These are phyloP conservation scores for Zymoseptoria pseudotritici DNA, from an alignment of 2,329 filamentous ascomycete genomes.

Conservation along the genomic window DNA sequence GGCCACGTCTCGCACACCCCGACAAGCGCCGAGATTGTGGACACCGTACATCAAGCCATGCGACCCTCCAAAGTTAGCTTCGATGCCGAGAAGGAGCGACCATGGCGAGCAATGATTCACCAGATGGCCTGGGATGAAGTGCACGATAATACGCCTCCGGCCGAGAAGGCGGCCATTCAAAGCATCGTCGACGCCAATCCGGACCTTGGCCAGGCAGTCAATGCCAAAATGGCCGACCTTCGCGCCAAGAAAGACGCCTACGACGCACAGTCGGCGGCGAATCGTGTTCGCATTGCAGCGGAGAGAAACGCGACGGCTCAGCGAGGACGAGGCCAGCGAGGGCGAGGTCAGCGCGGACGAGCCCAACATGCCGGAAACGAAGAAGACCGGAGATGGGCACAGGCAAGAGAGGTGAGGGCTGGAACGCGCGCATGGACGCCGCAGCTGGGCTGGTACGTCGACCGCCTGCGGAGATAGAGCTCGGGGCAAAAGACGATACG, in stretches of 20 bases:
- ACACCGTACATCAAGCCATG: background rate
- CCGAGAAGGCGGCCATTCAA: background rate
- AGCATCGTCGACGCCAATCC: background rate
- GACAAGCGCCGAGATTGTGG: too few relatives aligned
- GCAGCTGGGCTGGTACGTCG: background rate
- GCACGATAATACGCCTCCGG: too few relatives aligned
- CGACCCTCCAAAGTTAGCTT: background rate
- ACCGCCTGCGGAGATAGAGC: background rate
- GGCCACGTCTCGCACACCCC: too few relatives aligned
- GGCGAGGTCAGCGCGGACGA: background rate
- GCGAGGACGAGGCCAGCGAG: background rate
- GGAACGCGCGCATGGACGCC: background rate
- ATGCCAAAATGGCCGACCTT: background rate
- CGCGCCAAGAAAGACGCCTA: background rate
- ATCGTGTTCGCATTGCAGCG: background rate
- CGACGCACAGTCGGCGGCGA: background rate
- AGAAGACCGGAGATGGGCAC: background rate
- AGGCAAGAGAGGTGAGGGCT: background rate
- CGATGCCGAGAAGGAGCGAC: background rate
- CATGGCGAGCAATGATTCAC: background rate
- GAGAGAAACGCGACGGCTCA: background rate
- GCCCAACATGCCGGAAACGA: background rate
- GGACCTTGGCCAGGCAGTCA: background rate
- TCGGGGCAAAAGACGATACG: background rate
- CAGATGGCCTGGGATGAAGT: too few relatives aligned